phyloP scores from a whole-genome alignment of 805 yeast genomes.

The Debaryomyces prosopidis region DNA sequence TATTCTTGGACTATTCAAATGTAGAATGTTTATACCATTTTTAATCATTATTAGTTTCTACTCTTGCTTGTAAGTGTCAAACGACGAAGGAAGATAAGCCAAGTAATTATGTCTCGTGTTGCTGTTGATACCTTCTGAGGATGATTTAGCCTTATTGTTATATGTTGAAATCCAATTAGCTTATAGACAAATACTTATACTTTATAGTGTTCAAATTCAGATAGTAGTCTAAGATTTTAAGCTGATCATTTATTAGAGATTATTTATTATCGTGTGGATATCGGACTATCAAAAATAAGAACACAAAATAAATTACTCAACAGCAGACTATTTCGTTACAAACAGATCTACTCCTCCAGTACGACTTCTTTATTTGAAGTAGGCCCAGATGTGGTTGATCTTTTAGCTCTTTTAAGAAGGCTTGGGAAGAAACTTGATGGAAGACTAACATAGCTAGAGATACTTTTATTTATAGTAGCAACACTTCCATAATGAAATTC shows the following conservation, averaged over 20 bases:
- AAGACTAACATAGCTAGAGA: conserved; percentile 6
- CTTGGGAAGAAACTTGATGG: conserved; percentile 4
- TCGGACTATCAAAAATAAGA: background rate
- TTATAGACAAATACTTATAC: too few species aligned
- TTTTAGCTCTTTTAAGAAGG: conserved; percentile 8
- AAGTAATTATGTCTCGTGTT: too few species aligned
- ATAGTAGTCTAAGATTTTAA: background rate
- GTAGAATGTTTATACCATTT: background rate
- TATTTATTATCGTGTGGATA: conserved; percentile 1
- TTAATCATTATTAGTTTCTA: background rate
- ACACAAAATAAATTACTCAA: conserved; percentile 1
- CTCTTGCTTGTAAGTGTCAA: too few species aligned
- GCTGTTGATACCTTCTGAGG: too few species aligned
- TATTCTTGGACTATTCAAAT: background rate
- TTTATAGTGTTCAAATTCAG: background rate
- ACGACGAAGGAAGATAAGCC: too few species aligned
- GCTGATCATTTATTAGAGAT: background rate
- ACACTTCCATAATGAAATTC: background rate
- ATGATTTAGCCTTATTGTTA: too few species aligned
- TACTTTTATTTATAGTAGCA: conserved; percentile 4
- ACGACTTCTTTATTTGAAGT: conserved; percentile 5
- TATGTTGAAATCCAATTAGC: too few species aligned
- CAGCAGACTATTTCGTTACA: background rate
- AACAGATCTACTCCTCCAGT: background rate
- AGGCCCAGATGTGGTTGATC: conserved; percentile 11